Evolutionary conservation across 163 green algal species (phyloP), one percentile per base, ranked within the genome.

Genomic region (Dunaliella salina): DNA sequence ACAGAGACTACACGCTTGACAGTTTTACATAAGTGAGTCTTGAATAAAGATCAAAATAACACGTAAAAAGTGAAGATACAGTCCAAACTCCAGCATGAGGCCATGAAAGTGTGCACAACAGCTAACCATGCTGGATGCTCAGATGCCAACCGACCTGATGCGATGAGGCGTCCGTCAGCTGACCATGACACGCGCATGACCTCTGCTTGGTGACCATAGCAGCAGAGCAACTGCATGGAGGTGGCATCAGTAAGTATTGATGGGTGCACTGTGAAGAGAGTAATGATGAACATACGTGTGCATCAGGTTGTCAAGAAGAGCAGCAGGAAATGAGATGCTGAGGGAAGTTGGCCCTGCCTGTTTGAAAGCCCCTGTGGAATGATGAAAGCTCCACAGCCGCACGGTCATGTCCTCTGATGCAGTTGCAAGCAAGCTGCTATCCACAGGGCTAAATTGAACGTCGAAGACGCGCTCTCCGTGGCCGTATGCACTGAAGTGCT

Each of bases 351-450:
- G 57, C 3, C 84, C 17, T 26, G 87, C 90, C 90, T 92, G 90
- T 79, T 92, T 82, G 81, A 87, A 91, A 12, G 29, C 34, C n/a
- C 40, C 35, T 0, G 35, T 34, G 33, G 59, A 24, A 0, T 83
- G 45, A 0, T 67, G 26, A 24, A 82, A 59, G 29, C 30, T 81
- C 90, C 90, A 92, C 33, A 92, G 81, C 17, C 90, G 80, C 25
- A 90, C 85, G 20, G 86, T 91, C 29, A 83, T 85, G 83, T 92
- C 90, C 84, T 92, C 90, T 17, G 88, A 91, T 0, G 86, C 88
- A 13, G 90, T 90, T 24, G 89, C 86, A 4, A 92, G 25, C 34
- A 92, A 5, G 25, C 86, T 40, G 34, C 69, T 82, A 63, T 67
- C 82, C 20, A 72, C n/a, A 1, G 90, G 90, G 40, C 89, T 83